Evolutionary conservation across 2,329 filamentous ascomycete genomes (phyloP).

Genomic region (Nannizziopsis arthrosporioides): DNA sequence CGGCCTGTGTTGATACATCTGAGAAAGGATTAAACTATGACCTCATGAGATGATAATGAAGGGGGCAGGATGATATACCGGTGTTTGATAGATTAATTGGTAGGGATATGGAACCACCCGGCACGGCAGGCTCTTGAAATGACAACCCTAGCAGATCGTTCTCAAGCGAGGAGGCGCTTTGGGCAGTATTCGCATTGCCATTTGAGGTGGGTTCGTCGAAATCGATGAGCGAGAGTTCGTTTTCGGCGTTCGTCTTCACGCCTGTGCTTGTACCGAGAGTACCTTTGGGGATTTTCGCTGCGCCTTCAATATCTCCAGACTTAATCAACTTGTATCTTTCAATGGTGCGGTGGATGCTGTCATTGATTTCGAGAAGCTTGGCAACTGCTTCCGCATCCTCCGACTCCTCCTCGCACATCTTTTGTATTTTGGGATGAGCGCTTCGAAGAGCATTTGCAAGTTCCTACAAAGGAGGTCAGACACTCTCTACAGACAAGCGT

Average conservation of each 20-base stretch:
- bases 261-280: constrained; percentile 58
- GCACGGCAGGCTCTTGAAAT: constrained; percentile 58
- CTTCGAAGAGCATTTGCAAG: constrained; percentile 78
- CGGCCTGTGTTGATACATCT: constrained; percentile 1
- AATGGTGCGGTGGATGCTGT: constrained; percentile 94
- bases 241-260: constrained; percentile 53
- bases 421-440: constrained; percentile 96
- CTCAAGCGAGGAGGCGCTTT: constrained; percentile 58
- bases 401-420: constrained; percentile 98
- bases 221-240: constrained; percentile 88
- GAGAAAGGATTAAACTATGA: background rate
- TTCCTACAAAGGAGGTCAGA: constrained; percentile 44
- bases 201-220: constrained; percentile 54
- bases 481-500: background rate
- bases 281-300: constrained; percentile 71
- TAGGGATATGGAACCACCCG: constrained; percentile 58
- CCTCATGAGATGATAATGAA: too few relatives aligned
- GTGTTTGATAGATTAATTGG: constrained; percentile 40
- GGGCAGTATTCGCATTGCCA: constrained; percentile 34
- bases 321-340: constrained; percentile 93
- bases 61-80: background rate
- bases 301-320: constrained; percentile 79
- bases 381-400: constrained; percentile 93
- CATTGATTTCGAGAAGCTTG: constrained; percentile 92
- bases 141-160: constrained; percentile 86